A percentile compares a stretch with the other conserved stretches of the same genome.
phyloP scores from a whole-genome alignment of 2,329 filamentous ascomycete genomes.

The Fusarium luffae region DNA sequence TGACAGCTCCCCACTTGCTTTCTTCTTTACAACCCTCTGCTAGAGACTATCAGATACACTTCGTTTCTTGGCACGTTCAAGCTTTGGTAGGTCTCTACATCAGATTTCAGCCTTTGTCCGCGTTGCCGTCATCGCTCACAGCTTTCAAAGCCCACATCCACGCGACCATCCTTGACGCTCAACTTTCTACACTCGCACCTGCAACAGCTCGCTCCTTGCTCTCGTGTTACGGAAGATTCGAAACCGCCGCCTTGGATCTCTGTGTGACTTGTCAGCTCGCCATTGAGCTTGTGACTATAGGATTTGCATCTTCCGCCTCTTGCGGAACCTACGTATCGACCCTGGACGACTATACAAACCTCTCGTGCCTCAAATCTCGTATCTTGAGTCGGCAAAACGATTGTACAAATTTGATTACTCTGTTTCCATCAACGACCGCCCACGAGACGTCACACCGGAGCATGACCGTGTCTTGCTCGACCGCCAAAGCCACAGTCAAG shows the following conservation, averaged over 20 bases:
- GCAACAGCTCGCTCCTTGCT: slow-evolving; percentile 32
- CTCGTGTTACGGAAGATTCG: slow-evolving; percentile 37
- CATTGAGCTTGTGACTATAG: slow-evolving; percentile 29
- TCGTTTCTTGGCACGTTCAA: slow-evolving; percentile 31
- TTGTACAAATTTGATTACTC: slow-evolving; percentile 13
- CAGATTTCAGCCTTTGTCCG: slow-evolving; percentile 37
- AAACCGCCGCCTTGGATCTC: slow-evolving; percentile 35
- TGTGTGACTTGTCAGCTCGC: slow-evolving; percentile 39
- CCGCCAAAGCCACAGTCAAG: slow-evolving; percentile 8
- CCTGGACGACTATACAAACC: slow-evolving; percentile 12
- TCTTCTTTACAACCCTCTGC: slow-evolving; percentile 27
- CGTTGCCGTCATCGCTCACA: slow-evolving; percentile 43
- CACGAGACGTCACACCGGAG: slow-evolving; percentile 32
- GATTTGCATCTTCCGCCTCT: slow-evolving; percentile 18
- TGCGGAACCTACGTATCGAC: slow-evolving; percentile 17
- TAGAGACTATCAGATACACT: slow-evolving; percentile 15
- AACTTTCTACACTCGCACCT: slow-evolving; percentile 33
- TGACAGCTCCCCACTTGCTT: slow-evolving; percentile 29
- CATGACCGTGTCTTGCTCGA: slow-evolving; percentile 39
- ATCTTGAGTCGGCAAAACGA: slow-evolving; percentile 10
- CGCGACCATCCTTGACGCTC: slow-evolving; percentile 38
- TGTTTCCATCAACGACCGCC: slow-evolving; percentile 20
- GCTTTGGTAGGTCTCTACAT: slow-evolving; percentile 44
- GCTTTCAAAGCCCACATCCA: slow-evolving; percentile 30
- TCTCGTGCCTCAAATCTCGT: slow-evolving; percentile 6